A percentile compares a stretch with the other conserved stretches of the same genome.
phyloP scores from a whole-genome alignment of 1,284 basidiomycete species.

The Earliella scabrosa region DNA sequence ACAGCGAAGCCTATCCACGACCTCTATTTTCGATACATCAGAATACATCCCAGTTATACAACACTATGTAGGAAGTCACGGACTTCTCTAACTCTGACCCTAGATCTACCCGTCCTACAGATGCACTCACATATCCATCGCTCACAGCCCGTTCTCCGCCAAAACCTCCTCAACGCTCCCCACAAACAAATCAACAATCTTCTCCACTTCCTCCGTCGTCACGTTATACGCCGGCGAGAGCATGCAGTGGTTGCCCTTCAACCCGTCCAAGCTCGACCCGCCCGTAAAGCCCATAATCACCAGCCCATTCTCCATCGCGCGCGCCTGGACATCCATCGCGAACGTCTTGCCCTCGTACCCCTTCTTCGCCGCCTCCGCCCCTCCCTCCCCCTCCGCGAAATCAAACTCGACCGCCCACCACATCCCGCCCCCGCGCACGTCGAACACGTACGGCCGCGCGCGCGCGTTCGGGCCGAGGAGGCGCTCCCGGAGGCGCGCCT shows the following conservation, averaged over 20 bases:
- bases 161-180: conserved; percentile 67
- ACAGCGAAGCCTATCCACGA: no score
- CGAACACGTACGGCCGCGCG: conserved; percentile 69
- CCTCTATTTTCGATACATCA: no score
- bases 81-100: no score
- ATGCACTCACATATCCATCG: neutral
- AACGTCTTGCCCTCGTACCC: conserved; percentile 56
- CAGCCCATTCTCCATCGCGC: conserved; percentile 64
- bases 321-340: conserved; percentile 67
- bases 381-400: conserved; percentile 46
- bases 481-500: conserved; percentile 55
- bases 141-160: conserved; percentile 29
- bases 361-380: conserved; percentile 42
- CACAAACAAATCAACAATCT: conserved; percentile 66
- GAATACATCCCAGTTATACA: no score
- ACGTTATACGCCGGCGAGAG: conserved; percentile 80
- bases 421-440: conserved; percentile 78
- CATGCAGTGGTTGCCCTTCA: conserved; percentile 71
- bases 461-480: conserved; percentile 57
- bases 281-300: conserved; percentile 76
- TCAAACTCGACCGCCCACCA: conserved; percentile 88
- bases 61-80: no score
- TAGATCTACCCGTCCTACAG: neutral
- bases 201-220: conserved; percentile 65
- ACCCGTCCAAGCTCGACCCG: conserved; percentile 69